Percentiles rank a stretch among this genome's conserved stretches.
Evolutionary conservation across 352 stramenopile species (phyloP).

Genomic region (Salisapilia sapeloensis): DNA sequence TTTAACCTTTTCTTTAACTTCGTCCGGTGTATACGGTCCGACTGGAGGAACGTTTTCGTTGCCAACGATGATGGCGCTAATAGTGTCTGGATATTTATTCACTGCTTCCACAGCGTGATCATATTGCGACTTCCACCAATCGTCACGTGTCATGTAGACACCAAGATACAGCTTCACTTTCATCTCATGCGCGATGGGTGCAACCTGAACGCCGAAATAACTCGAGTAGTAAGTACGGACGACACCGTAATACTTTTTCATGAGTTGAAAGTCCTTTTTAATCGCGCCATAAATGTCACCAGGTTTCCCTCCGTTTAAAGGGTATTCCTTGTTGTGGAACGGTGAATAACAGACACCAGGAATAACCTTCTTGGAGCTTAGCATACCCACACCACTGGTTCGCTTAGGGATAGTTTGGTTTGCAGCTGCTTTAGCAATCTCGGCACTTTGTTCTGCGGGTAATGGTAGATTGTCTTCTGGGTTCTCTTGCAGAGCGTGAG

Average conservation of each 20-base stretch:
- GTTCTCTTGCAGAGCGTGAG: too few relatives aligned
- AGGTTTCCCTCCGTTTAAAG: slow-evolving; percentile 14
- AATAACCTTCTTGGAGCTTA: slow-evolving; percentile 9
- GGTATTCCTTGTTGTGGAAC: slow-evolving; percentile 60
- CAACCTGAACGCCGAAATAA: slow-evolving; percentile 32
- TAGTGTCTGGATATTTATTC: slow-evolving; percentile 25
- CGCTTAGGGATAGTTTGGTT: too few relatives aligned
- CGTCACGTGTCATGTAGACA: slow-evolving; percentile 58
- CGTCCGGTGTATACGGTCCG: slow-evolving; percentile 14
- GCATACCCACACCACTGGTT: too few relatives aligned
- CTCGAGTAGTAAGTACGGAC: slow-evolving; percentile 68
- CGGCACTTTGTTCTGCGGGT: too few relatives aligned
- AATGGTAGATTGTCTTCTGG: too few relatives aligned
- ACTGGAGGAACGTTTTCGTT: slow-evolving; percentile 55
- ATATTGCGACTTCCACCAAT: slow-evolving; percentile 36
- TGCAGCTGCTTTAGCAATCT: too few relatives aligned
- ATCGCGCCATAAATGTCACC: slow-evolving; percentile 26
- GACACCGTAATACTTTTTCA: slow-evolving; percentile 35
- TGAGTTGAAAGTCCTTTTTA: slow-evolving; percentile 44
- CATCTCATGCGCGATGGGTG: slow-evolving; percentile 17
- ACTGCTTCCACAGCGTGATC: slow-evolving; percentile 22
- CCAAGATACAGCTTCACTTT: slow-evolving; percentile 47
- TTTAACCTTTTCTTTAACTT: slow-evolving; percentile 17
- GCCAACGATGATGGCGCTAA: slow-evolving; percentile 42
- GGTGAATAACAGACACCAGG: slow-evolving; percentile 53